Evolutionary conservation across 2,329 filamentous ascomycete genomes (phyloP), one percentile per base, ranked within the genome.

Genomic region (Diaporthe sp.): DNA sequence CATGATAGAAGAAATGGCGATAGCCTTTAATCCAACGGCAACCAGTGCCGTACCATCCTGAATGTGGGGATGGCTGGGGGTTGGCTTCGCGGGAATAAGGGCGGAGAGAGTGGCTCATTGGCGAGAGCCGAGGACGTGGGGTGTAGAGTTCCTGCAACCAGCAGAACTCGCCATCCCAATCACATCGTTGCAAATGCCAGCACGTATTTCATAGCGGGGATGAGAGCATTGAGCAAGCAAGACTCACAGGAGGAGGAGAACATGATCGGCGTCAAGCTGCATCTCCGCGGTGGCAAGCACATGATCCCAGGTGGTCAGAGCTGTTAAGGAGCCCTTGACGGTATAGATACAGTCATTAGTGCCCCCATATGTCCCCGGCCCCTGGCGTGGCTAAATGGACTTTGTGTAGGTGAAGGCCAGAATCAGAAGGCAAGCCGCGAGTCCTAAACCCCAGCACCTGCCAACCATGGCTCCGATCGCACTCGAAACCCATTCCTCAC

Each of bases 1-100:
- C 58, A 63, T 63, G 58, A 63, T 63, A 63, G n/a, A 28, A 44
- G 37, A 63, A 63, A 63, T 63, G 58, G 37, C 58, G 58, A 63
- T 44, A 4, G 4, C 37, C 58, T 42, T 13, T 44, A 15, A 42
- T 28, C n/a, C n/a, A 20, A 39, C n/a, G 37, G 37, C n/a, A 25
- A 42, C 15, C 8, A 25, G 13, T 28, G 15, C n/a, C 58, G n/a
- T 9, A 44, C 8, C n/a, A 10, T 44, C 10, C 10, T 25, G 13
- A 37, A 63, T 44, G 37, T 63, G 58, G 58, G n/a, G 58, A 63
- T 13, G 3, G 37, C 42, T 42, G 58, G 58, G 58, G 58, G 13
- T 61, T 42, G 34, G 12, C 58, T 42, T 9, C n/a, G 58, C 25
- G n/a, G 39, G 37, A 28, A 42, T n/a, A 44, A 28, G 37, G 44